Evolutionary conservation across 768 basidiomycete genomes (phyloP).

Genomic region (Mycena vitilis): DNA sequence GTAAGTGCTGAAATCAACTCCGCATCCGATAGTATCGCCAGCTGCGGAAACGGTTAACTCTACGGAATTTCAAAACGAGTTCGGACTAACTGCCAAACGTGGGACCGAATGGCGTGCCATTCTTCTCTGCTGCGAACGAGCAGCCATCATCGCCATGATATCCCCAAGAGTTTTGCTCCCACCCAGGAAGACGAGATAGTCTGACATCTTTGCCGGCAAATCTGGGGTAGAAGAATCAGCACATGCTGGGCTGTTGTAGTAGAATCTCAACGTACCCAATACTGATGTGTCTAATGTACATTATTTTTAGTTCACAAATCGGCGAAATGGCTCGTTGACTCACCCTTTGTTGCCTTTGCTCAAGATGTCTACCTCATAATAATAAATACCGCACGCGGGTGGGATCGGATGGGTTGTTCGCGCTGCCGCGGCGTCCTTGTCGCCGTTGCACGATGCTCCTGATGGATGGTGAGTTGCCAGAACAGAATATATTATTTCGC

Average conservation of each 20-base stretch:
- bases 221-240: constrained; percentile 50
- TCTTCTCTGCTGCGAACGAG: constrained; percentile 79
- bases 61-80: constrained; percentile 10
- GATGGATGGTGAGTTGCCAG: constrained; percentile 26
- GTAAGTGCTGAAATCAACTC: constrained; percentile 87
- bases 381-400: constrained; percentile 89
- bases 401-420: constrained; percentile 85
- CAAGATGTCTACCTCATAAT: constrained; percentile 90
- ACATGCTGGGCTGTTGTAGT: not conserved
- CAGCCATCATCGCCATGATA: constrained; percentile 93
- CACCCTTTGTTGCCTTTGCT: constrained; percentile 87
- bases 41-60: constrained; percentile 55
- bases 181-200: constrained; percentile 83
- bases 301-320: constrained; percentile 31
- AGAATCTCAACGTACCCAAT: constrained; percentile 69
- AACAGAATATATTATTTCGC: constrained; percentile 10
- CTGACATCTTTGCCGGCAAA: constrained; percentile 76
- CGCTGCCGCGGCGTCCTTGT: constrained; percentile 88
- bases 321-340: constrained; percentile 40
- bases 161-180: constrained; percentile 90
- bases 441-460: constrained; percentile 68
- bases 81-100: constrained; percentile 78
- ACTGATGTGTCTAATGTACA: constrained; percentile 72
- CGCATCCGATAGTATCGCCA: constrained; percentile 91
- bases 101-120: constrained; percentile 79